A percentile compares a stretch with the other conserved stretches of the same genome.
Evolutionary conservation across 202 grass and related monocot species (phyloP).

Genomic region (Setaria italica): DNA sequence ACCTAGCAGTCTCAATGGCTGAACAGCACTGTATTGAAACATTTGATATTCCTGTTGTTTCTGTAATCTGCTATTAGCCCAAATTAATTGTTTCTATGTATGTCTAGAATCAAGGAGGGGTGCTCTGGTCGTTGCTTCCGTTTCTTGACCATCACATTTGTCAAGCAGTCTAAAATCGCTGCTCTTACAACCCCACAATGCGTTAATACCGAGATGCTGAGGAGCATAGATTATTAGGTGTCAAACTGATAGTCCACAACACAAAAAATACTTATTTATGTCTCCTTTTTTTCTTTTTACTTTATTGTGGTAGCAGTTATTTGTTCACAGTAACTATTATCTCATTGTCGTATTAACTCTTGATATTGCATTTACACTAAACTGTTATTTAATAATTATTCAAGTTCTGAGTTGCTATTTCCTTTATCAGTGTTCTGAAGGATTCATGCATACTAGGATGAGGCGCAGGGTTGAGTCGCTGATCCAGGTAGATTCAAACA

Average conservation of each 20-base stretch:
- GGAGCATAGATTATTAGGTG: not conserved
- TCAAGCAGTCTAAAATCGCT: conserved; percentile 9
- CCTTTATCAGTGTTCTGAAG: conserved; percentile 87
- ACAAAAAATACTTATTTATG: not conserved
- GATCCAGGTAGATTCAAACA: conserved; percentile 70
- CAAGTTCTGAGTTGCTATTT: conserved; percentile 35
- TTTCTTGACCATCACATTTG: conserved; percentile 3
- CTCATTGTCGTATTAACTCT: conserved; percentile 14
- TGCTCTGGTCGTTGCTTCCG: not conserved
- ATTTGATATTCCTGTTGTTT: conserved; percentile 25
- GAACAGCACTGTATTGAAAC: not conserved
- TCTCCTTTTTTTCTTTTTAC: not conserved
- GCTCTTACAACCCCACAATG: not conserved
- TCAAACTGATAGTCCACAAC: no score
- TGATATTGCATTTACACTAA: conserved; percentile 6
- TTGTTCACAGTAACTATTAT: conserved; percentile 8
- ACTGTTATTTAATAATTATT: conserved; percentile 5
- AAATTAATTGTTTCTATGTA: not conserved
- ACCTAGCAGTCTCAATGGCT: not conserved
- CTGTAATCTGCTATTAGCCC: not conserved
- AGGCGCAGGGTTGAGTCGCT: conserved; percentile 93
- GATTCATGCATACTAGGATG: conserved; percentile 99
- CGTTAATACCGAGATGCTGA: not conserved
- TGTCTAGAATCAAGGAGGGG: not conserved
- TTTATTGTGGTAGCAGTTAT: conserved; percentile 24